Percentiles rank a stretch among this genome's conserved stretches.
phyloP scores from a whole-genome alignment of 148 eudicot genomes.

The Fagopyrum esculentum region DNA sequence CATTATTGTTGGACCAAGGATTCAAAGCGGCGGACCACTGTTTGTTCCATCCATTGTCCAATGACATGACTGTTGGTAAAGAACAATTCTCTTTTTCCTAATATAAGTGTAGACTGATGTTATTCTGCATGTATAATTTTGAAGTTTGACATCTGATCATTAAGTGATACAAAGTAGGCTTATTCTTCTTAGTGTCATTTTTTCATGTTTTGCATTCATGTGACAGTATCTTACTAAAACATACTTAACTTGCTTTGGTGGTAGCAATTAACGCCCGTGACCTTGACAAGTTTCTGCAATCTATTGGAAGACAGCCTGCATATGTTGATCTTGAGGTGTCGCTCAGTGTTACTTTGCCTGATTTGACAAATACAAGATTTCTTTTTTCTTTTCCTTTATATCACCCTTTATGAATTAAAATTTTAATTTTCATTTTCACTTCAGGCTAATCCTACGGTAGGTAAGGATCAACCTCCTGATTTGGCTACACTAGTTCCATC shows the following conservation, averaged over 20 bases:
- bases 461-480: conserved; percentile 98
- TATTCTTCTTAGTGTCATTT: not conserved
- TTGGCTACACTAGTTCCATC: conserved; percentile 79
- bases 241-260: not conserved
- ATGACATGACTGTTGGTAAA: conserved; percentile 78
- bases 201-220: not conserved
- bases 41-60: conserved; percentile 83
- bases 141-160: not conserved
- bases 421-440: not conserved
- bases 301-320: conserved; percentile 25
- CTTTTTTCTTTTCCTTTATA: not conserved
- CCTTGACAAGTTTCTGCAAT: conserved; percentile 66
- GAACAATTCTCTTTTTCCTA: not conserved
- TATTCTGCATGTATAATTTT: not conserved
- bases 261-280: conserved; percentile 53
- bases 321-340: conserved; percentile 86
- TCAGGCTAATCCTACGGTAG: conserved; percentile 79
- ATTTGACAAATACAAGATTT: not conserved
- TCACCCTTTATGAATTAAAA: not conserved
- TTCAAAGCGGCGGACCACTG: conserved; percentile 51
- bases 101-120: not conserved
- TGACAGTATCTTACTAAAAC: not conserved
- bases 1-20: conserved; percentile 62
- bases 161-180: not conserved
- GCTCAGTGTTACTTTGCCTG: not conserved